These are phyloP conservation scores for Aphanoascus verrucosus DNA, from an alignment of 2,329 filamentous ascomycete species.

Conservation along the genomic window DNA sequence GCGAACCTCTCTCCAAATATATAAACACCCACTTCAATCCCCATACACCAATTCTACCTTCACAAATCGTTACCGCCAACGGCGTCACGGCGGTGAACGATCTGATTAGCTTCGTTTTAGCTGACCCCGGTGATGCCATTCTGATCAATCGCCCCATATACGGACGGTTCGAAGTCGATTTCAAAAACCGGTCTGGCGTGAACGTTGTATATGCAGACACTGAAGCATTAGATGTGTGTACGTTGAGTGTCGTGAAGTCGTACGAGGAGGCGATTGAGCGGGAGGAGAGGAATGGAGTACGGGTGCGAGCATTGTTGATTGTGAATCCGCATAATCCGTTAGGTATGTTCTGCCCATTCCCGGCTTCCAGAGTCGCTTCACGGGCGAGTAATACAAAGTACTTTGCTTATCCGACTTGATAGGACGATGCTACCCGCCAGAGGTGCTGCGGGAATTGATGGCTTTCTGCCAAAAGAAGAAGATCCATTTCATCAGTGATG, in stretches of 20 bases:
- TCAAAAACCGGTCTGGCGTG: conserved; percentile 36
- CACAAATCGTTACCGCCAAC: conserved; percentile 33
- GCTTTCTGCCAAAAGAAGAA: conserved; percentile 39
- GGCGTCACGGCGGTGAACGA: conserved; percentile 36
- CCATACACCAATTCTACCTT: conserved; percentile 23
- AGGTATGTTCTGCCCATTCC: conserved; percentile 24
- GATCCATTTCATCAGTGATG: conserved; percentile 48
- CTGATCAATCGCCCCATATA: conserved; percentile 40
- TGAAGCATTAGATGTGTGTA: conserved; percentile 31
- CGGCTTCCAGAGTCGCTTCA: conserved; percentile 28
- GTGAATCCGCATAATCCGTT: conserved; percentile 39
- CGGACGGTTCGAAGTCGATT: conserved; percentile 41
- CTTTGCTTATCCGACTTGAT: conserved; percentile 27
- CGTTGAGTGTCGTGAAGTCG: conserved; percentile 21
- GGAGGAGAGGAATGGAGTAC: conserved; percentile 26
- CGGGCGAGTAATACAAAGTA: conserved; percentile 35
- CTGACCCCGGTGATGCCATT: conserved; percentile 38
- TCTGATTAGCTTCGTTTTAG: conserved; percentile 35
- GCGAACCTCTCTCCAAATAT: conserved; percentile 31
- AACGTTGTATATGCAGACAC: conserved; percentile 33
- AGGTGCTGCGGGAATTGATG: conserved; percentile 38
- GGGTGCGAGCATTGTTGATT: conserved; percentile 34
- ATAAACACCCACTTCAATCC: conserved; percentile 36
- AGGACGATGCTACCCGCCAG: conserved; percentile 39
- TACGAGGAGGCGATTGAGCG: conserved; percentile 32